Base-by-base conservation (phyloP, 345 rosid genomes). In the Brassica cretica region DNA sequence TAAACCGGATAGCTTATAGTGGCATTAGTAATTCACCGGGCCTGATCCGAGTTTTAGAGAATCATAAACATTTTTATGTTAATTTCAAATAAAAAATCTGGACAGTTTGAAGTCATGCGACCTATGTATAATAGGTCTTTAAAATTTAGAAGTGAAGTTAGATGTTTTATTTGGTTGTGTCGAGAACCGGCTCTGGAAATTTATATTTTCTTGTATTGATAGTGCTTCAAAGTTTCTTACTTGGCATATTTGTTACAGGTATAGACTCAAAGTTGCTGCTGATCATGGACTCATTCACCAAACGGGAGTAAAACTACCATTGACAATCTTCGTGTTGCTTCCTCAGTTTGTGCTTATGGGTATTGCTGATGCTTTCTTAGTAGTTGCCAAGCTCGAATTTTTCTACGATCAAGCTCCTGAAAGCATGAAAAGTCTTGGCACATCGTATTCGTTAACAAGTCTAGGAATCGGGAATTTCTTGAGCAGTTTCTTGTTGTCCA, bases 341-440 rank as follows among this genome's bases (percentile, higher is more conserved):
- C 96, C 98, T n/a, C 96, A 91, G 33, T 91, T 90, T 27, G 91
- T 89, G 49, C 64, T 94, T 12, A 80, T 78, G 88, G 96, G 98
- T 14, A 76, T 90, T 0, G 89, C 97, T 11, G 94, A 94, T 80
- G 30, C 85, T 1, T 91, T 94, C 5, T 66, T 80, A 10, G 96
- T 90, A 73, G 89, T 89, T 5, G 93, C 98, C 1, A 94, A 94
- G 86, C 25, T 91, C 6, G 96, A 91, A 64, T 91, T 90, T 41
- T 93, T 93, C 90, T 93, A 91, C 30, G 96, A 91, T 55, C 98
- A 93, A 61, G 93, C 96, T 7, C 96, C 98, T 0, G 84, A 88
- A 39, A 87, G 87, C 24, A 89, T 90, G 98, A 91, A 94, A 64
- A 88, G 97, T 62, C 79, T 94, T 0, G 94, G 98, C 24, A 81